Evolutionary conservation across 1,284 basidiomycete genomes (phyloP).

Genomic region (Chondrostereum purpureum): DNA sequence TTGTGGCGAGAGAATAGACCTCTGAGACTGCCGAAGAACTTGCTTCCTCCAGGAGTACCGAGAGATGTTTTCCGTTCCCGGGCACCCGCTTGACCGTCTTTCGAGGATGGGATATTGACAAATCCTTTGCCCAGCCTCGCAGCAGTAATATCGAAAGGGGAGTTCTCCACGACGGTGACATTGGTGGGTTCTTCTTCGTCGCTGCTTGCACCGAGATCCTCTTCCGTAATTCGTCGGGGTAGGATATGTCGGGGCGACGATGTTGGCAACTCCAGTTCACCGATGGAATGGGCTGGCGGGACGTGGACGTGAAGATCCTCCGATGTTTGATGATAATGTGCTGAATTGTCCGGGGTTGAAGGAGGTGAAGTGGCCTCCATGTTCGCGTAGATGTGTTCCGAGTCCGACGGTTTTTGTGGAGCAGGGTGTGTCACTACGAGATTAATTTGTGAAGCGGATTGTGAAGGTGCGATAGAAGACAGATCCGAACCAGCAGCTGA

Average conservation of each 20-base stretch:
- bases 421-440: constrained; percentile 7
- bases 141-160: constrained; percentile 32
- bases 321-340: constrained; percentile 9
- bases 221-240: constrained; percentile 40
- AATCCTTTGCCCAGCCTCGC: constrained; percentile 11
- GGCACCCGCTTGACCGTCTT: constrained; percentile 1
- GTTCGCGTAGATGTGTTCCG: constrained; percentile 10
- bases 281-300: constrained; percentile 54
- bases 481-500: constrained; percentile 28
- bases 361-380: constrained; percentile 6
- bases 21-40: constrained; percentile 35
- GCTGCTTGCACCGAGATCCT: constrained; percentile 26
- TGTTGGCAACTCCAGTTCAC: constrained; percentile 23
- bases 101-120: constrained; percentile 10
- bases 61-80: constrained; percentile 3
- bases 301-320: constrained; percentile 23
- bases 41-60: constrained; percentile 7
- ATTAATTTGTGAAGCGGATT: constrained; percentile 55
- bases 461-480: constrained; percentile 55
- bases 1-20: constrained; percentile 28
- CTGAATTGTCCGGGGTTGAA: constrained; percentile 1
- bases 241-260: constrained; percentile 21
- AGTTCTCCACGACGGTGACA: constrained; percentile 53
- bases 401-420: constrained; percentile 11
- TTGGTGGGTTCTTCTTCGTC: constrained; percentile 26